Evolutionary conservation across 805 yeast species (phyloP), one percentile per base, ranked within the genome.

Genomic region (Lipomyces kockii): DNA sequence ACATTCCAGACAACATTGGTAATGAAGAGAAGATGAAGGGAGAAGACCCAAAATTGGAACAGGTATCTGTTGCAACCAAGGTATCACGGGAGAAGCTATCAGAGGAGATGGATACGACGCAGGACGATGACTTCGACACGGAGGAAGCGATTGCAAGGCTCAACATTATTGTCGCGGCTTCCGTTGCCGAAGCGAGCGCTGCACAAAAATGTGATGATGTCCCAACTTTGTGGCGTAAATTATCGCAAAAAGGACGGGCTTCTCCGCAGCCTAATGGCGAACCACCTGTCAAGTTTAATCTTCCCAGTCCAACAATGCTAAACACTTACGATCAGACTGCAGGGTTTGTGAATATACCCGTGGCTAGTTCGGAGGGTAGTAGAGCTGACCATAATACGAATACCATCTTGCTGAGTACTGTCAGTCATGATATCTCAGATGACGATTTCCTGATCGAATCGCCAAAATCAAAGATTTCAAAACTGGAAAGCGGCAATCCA

Each of bases 301-400:
- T 65, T 51, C 69, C 69, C 20, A 65, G 69, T 52, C 66, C 70
- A 17, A 60, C 70, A 32, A 60, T 58, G 59, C 58, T 66, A n/a
- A 29, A 39, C n/a, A 35, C 56, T 6, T 11, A 59, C 3, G 60
- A 64, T 29, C 22, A 43, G 17, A 66, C 70, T 7, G n/a, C 54
- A n/a, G 67, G 54, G 7, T 61, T 59, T 25, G 68, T 66, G 20
- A 39, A 64, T n/a, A 61, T 66, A 12, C 70, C 70, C 14, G 32
- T 60, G 37, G 68, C 67, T 3, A 49, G n/a, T 25, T n/a, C 64
- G 22, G 27, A 34, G 7, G 66, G 34, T 25, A 52, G 32, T 22
- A 5, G 27, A 52, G 20, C 22, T 54, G 22, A 29, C 12, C 37
- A 14, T 6, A 12, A 54, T 29, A 29, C 39, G 27, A 54, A 27